phyloP scores from a whole-genome alignment of 176 grass and related monocot genomes.

The Triticum turgidum region DNA sequence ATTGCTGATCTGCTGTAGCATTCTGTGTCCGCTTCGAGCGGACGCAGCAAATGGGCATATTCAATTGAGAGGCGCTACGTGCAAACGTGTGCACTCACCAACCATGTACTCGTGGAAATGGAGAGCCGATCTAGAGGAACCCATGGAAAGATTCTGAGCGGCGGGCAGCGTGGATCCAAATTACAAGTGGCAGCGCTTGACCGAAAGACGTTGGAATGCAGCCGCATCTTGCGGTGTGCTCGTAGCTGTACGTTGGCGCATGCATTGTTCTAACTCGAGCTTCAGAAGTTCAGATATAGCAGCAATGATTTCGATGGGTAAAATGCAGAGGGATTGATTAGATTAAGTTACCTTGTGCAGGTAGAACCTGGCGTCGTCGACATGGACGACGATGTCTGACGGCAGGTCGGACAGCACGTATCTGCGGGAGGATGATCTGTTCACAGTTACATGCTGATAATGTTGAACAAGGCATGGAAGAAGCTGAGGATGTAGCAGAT shows the following conservation, averaged over 20 bases:
- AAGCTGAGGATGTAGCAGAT: neutral
- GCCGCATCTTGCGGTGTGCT: constrained; percentile 48
- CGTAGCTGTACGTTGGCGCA: constrained; percentile 52
- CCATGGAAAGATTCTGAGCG: constrained; percentile 44
- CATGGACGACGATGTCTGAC: constrained; percentile 60
- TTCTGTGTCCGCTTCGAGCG: neutral
- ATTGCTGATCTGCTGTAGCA: constrained; percentile 7
- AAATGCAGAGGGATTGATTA: neutral
- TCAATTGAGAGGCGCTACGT: neutral
- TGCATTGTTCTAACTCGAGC: constrained; percentile 24
- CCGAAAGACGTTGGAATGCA: constrained; percentile 26
- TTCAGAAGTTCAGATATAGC: neutral
- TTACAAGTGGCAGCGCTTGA: constrained; percentile 39
- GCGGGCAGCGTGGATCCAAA: constrained; percentile 50
- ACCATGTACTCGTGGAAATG: constrained; percentile 8
- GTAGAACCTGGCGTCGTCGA: constrained; percentile 56
- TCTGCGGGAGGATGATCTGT: constrained; percentile 40
- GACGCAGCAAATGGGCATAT: constrained; percentile 8
- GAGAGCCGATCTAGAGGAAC: constrained; percentile 26
- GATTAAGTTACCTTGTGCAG: constrained; percentile 59
- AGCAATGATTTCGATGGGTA: neutral
- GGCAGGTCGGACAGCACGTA: constrained; percentile 65
- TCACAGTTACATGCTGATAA: neutral
- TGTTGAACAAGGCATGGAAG: neutral
- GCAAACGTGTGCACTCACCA: constrained; percentile 17